Percentiles rank a stretch among this genome's conserved stretches.
These are phyloP conservation scores for Cystofilobasidium macerans DNA, from an alignment of 768 basidiomycete species.

Conservation along the genomic window DNA sequence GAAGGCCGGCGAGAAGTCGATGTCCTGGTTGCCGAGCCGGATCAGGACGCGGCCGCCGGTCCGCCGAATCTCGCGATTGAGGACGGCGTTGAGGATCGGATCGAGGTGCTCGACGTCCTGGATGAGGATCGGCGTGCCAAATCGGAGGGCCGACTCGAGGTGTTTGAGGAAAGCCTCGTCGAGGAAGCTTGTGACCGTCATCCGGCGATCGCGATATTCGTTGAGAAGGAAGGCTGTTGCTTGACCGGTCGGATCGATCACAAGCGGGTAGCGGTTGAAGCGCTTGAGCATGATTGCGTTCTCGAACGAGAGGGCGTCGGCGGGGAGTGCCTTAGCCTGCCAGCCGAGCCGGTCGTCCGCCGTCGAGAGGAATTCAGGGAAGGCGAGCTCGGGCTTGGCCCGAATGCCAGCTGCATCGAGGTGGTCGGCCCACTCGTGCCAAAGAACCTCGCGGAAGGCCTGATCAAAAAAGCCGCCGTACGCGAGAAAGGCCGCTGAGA, in stretches of 20 bases:
- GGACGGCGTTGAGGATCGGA: conserved; percentile 89
- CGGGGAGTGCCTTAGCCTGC: conserved; percentile 91
- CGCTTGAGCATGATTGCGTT: conserved; percentile 99
- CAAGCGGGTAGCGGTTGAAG: conserved; percentile 92
- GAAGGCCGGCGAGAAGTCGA: conserved; percentile 99
- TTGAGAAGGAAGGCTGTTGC: conserved; percentile 88
- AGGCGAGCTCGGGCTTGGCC: conserved; percentile 81
- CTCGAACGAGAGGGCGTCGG: conserved; percentile 89
- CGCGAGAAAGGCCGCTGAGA: conserved; percentile 91
- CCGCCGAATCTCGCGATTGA: conserved; percentile 90
- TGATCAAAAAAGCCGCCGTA: conserved; percentile 99
- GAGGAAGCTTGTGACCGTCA: conserved; percentile 95
- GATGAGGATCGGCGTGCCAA: conserved; percentile 92
- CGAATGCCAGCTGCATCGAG: conserved; percentile 78
- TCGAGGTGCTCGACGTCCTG: conserved; percentile 97
- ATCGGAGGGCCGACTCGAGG: conserved; percentile 93
- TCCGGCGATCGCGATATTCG: conserved; percentile 90
- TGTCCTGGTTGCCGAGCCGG: conserved; percentile 91
- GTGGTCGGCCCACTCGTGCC: conserved; percentile 88
- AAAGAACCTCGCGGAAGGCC: conserved; percentile 91
- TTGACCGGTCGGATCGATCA: conserved; percentile 96
- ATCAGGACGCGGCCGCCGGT: conserved; percentile 97
- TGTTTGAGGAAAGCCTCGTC: conserved; percentile 99
- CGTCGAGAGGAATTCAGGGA: conserved; percentile 91
- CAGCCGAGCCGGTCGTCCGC: conserved; percentile 90